These are phyloP conservation scores for Paulownia fortunei DNA, from an alignment of 257 asterid species.

Conservation along the genomic window DNA sequence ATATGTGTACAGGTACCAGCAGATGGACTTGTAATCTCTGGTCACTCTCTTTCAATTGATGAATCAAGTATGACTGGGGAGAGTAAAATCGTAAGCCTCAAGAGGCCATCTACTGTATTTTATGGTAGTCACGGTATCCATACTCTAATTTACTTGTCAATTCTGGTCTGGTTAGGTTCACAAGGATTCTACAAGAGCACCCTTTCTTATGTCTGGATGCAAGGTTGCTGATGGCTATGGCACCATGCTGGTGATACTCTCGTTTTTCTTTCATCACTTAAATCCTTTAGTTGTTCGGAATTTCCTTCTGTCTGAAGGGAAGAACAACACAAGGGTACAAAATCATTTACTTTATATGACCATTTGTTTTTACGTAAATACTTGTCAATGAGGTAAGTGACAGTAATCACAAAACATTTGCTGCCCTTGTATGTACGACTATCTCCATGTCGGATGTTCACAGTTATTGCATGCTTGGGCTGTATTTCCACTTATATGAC, in stretches of 20 bases:
- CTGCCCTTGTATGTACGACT: background rate
- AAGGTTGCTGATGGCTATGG: slow-evolving; percentile 98
- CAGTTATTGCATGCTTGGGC: background rate
- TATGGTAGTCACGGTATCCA: background rate
- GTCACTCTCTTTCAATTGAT: slow-evolving; percentile 89
- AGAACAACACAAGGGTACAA: background rate
- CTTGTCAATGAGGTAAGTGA: background rate
- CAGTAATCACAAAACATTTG: background rate
- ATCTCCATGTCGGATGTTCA: background rate
- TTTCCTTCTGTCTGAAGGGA: slow-evolving; percentile 13
- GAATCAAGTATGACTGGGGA: slow-evolving; percentile 99
- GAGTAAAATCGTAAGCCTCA: slow-evolving; percentile 80
- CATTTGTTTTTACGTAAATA: background rate
- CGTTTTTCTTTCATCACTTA: slow-evolving; percentile 4
- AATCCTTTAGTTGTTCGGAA: background rate
- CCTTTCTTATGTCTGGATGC: slow-evolving; percentile 96
- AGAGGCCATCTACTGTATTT: slow-evolving; percentile 17
- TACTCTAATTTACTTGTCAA: slow-evolving; percentile 26
- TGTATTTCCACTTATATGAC: background rate
- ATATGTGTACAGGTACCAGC: slow-evolving; percentile 81
- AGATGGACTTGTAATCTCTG: slow-evolving; percentile 81
- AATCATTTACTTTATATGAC: background rate
- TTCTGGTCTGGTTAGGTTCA: slow-evolving; percentile 59
- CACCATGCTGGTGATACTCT: slow-evolving; percentile 75
- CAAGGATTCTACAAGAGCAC: slow-evolving; percentile 73